Base-by-base conservation (phyloP, 2,329 filamentous ascomycete species). In the Colletotrichum gigasporum region DNA sequence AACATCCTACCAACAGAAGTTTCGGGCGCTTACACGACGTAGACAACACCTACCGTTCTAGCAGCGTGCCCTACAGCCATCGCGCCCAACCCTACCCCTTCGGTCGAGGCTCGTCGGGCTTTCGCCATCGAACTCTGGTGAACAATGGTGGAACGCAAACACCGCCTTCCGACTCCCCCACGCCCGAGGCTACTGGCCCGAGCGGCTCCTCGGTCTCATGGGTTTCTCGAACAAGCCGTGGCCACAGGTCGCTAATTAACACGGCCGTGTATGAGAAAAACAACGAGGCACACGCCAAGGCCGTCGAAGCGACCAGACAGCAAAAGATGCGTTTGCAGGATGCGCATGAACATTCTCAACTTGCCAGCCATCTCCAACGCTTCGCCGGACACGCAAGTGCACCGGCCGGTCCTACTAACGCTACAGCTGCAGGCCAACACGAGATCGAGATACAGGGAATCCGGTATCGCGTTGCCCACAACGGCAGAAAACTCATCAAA, bases 161-260 rank as follows among this genome's bases (percentile, higher is more conserved):
- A 22, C 62, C 69, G 56, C 71, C 66, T 65, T 71, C 67, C 57
- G 68, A 67, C 9, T 67, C 63, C 53, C 67, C 70, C 14, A 61
- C 48, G 2, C 48, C 62, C 28, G 70, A 71, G 28, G 63, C 61
- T 14, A 71, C 72, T 39, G 72, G 76, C 8, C 60, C 76, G 9
- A 74, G 76, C 8, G 76, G 78, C 24, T 73, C 79, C 3, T 75
- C 77, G 22, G 70, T 71, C 22, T 76, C 87, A 3, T 95, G 91
- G 88, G 86, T 96, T 41, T 86, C 89, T 5, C 91, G 90, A 73
- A 65, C 47, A 7, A 90, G 83, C 51, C 91, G 92, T 74, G 90
- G 91, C 51, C 91, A 94, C 73, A 86, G 92, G 73, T 92, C 96
- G 75, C 81, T 96, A 39, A 96, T 96, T 77, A 96, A 95, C 73